These are phyloP conservation scores for Lyophyllum shimeji DNA, from an alignment of 768 basidiomycete genomes.

Conservation along the genomic window DNA sequence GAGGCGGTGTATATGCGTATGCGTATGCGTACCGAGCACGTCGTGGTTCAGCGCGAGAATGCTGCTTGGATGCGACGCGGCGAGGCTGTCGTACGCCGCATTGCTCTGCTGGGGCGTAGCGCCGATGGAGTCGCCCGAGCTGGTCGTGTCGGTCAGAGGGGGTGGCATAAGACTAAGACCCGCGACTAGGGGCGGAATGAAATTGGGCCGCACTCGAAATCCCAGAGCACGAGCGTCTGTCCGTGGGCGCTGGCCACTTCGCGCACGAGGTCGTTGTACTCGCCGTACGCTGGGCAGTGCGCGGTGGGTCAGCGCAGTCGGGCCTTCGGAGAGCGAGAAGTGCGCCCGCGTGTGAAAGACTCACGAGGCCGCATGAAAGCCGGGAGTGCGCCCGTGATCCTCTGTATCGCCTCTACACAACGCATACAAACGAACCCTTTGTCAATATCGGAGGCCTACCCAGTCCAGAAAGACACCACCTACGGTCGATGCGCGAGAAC, in stretches of 20 bases:
- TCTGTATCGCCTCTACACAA: conserved; percentile 35
- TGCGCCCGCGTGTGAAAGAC: conserved; percentile 3
- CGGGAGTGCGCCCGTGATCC: conserved; percentile 42
- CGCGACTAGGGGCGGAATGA: background rate
- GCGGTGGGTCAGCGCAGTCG: background rate
- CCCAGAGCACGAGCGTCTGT: conserved; percentile 35
- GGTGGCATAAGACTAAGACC: background rate
- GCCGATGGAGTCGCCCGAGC: background rate
- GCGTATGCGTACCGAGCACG: conserved; percentile 20
- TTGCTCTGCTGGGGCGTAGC: background rate
- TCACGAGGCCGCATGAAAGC: conserved; percentile 49
- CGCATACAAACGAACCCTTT: background rate
- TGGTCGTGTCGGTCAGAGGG: background rate
- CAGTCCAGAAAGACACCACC: conserved; percentile 8
- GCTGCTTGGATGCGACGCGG: background rate
- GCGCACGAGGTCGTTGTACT: conserved; percentile 36
- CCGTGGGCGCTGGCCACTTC: conserved; percentile 30
- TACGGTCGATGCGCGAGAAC: conserved; percentile 44
- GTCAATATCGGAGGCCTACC: too few species aligned
- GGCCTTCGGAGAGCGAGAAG: background rate
- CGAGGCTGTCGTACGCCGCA: conserved; percentile 13
- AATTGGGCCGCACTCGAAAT: conserved; percentile 13
- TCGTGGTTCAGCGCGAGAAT: conserved; percentile 37
- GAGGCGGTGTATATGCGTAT: too few species aligned
- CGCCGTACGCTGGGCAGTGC: conserved; percentile 35